These are phyloP conservation scores for Pyrenophora tritici-repentis DNA, from an alignment of 2,329 filamentous ascomycete species.

Conservation along the genomic window DNA sequence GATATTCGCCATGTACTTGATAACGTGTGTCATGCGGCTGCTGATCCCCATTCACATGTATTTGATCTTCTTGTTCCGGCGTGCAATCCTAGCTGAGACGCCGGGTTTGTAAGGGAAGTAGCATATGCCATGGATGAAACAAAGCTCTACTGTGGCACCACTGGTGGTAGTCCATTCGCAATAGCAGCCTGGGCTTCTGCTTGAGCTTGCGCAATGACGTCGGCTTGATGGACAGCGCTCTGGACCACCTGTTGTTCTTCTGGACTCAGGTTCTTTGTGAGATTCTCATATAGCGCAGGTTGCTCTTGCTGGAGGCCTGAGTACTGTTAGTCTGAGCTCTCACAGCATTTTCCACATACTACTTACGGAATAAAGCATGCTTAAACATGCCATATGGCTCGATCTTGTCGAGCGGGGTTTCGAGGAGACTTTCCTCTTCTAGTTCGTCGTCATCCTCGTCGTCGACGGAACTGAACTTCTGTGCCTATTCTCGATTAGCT, in stretches of 20 bases:
- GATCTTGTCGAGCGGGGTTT: conserved; percentile 92
- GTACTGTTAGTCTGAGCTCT: conserved; percentile 36
- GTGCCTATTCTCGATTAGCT: conserved; percentile 61
- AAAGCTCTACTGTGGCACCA: conserved; percentile 25
- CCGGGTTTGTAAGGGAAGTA: neutral
- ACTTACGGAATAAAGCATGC: conserved; percentile 78
- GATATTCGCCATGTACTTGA: too few relatives aligned
- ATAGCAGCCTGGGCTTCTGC: conserved; percentile 29
- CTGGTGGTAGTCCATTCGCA: conserved; percentile 28
- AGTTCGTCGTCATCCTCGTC: conserved; percentile 82
- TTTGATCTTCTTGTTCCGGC: too few relatives aligned
- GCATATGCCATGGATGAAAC: neutral
- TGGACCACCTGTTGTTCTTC: conserved; percentile 85
- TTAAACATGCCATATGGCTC: conserved; percentile 94
- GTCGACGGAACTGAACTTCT: conserved; percentile 76
- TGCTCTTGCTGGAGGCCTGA: conserved; percentile 87
- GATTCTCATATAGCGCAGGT: conserved; percentile 80
- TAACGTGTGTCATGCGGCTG: neutral
- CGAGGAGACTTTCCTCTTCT: conserved; percentile 89
- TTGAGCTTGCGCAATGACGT: conserved; percentile 52
- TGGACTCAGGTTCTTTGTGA: conserved; percentile 76
- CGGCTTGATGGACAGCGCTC: conserved; percentile 74
- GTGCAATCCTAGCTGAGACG: too few relatives aligned
- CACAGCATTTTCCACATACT: neutral
- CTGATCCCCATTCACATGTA: neutral